Percentiles rank a stretch among this genome's conserved stretches.
These are phyloP conservation scores for Ajuga chamaepitys DNA, from an alignment of 257 asterid species.

Conservation along the genomic window DNA sequence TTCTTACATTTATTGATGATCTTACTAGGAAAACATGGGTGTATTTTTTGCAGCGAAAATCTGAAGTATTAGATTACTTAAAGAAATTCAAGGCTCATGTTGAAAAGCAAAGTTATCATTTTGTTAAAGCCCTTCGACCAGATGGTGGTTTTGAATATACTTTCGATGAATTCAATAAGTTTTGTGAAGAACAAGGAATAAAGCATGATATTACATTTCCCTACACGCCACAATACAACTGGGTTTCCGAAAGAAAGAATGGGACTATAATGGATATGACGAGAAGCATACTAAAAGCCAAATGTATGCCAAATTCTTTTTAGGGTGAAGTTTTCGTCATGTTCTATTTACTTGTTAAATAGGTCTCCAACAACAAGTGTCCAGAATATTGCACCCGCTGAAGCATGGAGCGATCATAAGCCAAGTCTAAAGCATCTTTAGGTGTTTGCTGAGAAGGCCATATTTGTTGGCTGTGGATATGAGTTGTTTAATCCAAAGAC, in stretches of 20 bases:
- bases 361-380: constrained; percentile 13
- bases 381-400: background rate
- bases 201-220: background rate
- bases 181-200: background rate
- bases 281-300: background rate
- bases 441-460: constrained; percentile 4
- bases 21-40: background rate
- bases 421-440: constrained; percentile 11
- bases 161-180: background rate
- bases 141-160: background rate
- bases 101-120: constrained; percentile 7
- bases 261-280: background rate
- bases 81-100: constrained; percentile 10
- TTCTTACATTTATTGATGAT: background rate
- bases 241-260: background rate
- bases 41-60: background rate
- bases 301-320: background rate
- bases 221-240: background rate
- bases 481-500: constrained; percentile 6
- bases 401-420: constrained; percentile 14
- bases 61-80: background rate
- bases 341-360: constrained; percentile 1
- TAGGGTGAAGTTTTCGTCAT: background rate
- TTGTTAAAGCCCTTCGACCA: background rate
- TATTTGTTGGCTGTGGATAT: background rate